Conservation (phyloP, 2,329 filamentous ascomycete species). For the Aureobasidium sp. region DNA sequence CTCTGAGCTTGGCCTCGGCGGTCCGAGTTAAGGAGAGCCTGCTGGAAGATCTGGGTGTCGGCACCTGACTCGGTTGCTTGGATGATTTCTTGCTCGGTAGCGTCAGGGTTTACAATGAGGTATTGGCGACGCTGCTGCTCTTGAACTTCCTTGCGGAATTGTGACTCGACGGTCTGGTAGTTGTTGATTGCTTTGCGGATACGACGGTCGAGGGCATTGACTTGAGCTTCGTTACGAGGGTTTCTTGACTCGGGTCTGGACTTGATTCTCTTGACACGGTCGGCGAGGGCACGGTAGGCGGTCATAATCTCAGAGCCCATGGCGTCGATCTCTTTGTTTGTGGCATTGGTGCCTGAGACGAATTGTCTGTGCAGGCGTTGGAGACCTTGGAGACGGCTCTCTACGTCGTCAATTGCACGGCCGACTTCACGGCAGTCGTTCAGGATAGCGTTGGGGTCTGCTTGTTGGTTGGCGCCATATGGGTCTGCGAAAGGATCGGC, state of each 20-base stretch:
- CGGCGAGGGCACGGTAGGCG: slow-evolving; percentile 70
- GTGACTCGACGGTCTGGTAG: slow-evolving; percentile 73
- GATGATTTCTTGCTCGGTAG: slow-evolving; percentile 68
- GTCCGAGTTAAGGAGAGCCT: slow-evolving; percentile 75
- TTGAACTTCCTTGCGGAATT: slow-evolving; percentile 71
- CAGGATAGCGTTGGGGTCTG: slow-evolving; percentile 68
- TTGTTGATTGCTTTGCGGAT: slow-evolving; percentile 73
- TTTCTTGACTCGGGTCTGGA: slow-evolving; percentile 64
- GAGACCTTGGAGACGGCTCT: slow-evolving; percentile 64
- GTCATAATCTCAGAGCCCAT: slow-evolving; percentile 75
- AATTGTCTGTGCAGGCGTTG: slow-evolving; percentile 65
- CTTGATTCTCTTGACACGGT: slow-evolving; percentile 76
- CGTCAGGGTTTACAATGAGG: slow-evolving; percentile 78
- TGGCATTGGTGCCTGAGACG: slow-evolving; percentile 58
- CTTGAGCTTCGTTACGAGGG: slow-evolving; percentile 68
- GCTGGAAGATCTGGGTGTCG: slow-evolving; percentile 77
- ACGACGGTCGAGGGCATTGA: slow-evolving; percentile 70
- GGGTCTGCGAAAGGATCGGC: slow-evolving; percentile 28
- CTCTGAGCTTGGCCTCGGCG: slow-evolving; percentile 73
- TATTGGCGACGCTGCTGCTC: slow-evolving; percentile 86
- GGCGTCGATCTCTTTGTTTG: slow-evolving; percentile 59
- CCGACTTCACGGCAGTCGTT: slow-evolving; percentile 81
- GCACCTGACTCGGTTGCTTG: slow-evolving; percentile 66
- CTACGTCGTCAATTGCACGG: slow-evolving; percentile 65
- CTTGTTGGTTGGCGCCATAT: slow-evolving; percentile 20